Base-by-base conservation (phyloP, 805 yeast genomes). In the Saturnispora sanitii region DNA sequence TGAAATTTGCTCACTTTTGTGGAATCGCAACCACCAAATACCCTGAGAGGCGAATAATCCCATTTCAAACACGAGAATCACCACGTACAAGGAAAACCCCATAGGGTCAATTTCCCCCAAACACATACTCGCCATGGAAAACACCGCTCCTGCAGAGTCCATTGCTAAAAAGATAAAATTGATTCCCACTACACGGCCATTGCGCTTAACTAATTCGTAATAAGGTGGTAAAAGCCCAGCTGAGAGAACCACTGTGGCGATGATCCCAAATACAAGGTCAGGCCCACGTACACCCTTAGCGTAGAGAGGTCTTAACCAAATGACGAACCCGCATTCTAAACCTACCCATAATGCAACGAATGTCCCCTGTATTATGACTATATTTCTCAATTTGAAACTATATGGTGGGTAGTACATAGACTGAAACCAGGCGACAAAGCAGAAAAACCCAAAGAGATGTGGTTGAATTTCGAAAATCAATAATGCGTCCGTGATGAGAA, bases 201-300 rank as follows among this genome's bases (percentile, higher is more conserved):
- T 59, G 47, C 95, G 68, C 53, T 85, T 83, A 25, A 77, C 71
- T 20, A 90, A 62, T 57, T 90, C 96, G 50, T 76, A 77, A 56
- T 88, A 90, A 4, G 96, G 96, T 0, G 96, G 96, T 0, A 90
- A 48, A 27, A 90, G 66, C 0, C 97, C 97, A 2, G 71, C 55
- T 0, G 82, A 92, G 7, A 90, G 63, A 16, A 84, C 56, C 0
- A 88, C 66, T 1, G 92, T 75, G 0, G 96, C 95, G 15, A 85
- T 46, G 22, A 84, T 72, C 12, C 96, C 96, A 50, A 87, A 72
- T 23, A 88, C 68, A 26, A 86, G 59, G 50, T 77, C 68, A 2
- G 96, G 96, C 94, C 95, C 85, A 19, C 62, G 62, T 1, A 61
- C 56, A 1, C 62, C 65, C 9, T 56, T 42, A 4, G 62, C 46